Evolutionary conservation across 2,329 filamentous ascomycete species (phyloP).

Genomic region (Penicillium sp.): DNA sequence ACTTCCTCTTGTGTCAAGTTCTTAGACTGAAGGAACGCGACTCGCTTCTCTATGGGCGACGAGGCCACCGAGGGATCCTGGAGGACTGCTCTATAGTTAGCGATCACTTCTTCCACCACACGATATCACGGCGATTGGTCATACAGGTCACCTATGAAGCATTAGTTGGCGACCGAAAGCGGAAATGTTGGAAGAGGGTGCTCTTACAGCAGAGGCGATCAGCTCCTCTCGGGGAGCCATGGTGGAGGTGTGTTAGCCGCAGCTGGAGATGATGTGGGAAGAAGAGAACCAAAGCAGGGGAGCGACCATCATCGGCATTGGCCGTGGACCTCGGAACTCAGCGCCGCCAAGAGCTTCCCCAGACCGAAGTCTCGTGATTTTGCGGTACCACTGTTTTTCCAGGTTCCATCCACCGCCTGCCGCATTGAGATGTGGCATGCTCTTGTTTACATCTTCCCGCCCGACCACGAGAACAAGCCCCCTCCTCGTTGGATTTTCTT

Average conservation of each 20-base stretch:
- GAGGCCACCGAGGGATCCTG: constrained; percentile 88
- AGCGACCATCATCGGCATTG: constrained; percentile 26
- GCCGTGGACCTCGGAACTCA: constrained; percentile 40
- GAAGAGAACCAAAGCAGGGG: constrained; percentile 16
- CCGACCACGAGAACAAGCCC: constrained; percentile 18
- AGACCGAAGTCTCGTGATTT: constrained; percentile 33
- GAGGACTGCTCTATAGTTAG: constrained; percentile 61
- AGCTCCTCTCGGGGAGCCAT: constrained; percentile 87
- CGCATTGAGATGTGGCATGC: constrained; percentile 21
- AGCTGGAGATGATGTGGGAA: constrained; percentile 10
- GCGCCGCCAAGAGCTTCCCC: constrained; percentile 32
- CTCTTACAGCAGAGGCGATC: constrained; percentile 72
- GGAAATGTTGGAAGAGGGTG: constrained; percentile 13
- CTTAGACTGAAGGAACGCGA: constrained; percentile 92
- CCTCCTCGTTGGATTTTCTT: constrained; percentile 17
- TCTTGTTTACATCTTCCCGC: constrained; percentile 39
- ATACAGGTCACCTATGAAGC: constrained; percentile 51
- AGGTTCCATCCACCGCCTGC: constrained; percentile 31
- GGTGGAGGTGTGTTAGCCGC: constrained; percentile 46
- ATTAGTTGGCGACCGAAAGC: constrained; percentile 31
- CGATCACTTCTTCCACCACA: constrained; percentile 5
- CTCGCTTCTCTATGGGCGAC: constrained; percentile 86
- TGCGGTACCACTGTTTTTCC: constrained; percentile 24
- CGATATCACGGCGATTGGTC: constrained; percentile 19
- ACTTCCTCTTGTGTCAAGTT: constrained; percentile 97